Percentiles rank a stretch among this genome's conserved stretches.
phyloP scores from a whole-genome alignment of 1,284 basidiomycete species.

The Moniliella sp. region DNA sequence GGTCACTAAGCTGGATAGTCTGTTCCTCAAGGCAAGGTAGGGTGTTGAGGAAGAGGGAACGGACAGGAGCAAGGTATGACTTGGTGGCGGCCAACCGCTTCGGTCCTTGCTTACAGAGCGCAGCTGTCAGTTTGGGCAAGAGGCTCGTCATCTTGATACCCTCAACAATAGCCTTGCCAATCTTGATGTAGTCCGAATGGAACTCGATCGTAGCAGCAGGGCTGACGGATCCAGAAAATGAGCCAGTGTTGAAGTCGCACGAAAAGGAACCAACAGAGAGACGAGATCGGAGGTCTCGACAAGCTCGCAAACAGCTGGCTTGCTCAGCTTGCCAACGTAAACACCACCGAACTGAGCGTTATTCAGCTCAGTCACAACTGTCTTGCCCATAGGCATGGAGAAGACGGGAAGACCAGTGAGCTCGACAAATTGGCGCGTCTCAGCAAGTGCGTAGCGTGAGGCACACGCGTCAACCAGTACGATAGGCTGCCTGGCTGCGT shows the following conservation, averaged over 20 bases:
- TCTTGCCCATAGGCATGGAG: constrained; percentile 69
- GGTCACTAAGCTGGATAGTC: no score
- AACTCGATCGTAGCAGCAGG: constrained; percentile 42
- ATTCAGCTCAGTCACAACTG: constrained; percentile 53
- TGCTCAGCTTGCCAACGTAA: constrained; percentile 27
- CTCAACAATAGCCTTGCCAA: constrained; percentile 36
- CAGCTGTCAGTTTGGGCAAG: constrained; percentile 13
- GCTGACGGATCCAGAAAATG: constrained; percentile 7
- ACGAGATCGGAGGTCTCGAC: constrained; percentile 66
- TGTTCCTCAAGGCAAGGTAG: constrained; percentile 6
- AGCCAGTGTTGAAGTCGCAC: constrained; percentile 83
- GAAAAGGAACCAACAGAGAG: constrained; percentile 54
- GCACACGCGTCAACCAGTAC: constrained; percentile 80
- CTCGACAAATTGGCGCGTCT: constrained; percentile 49
- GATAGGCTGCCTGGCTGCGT: constrained; percentile 48
- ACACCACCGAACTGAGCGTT: constrained; percentile 71
- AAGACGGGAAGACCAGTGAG: constrained; percentile 40
- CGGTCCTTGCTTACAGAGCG: constrained; percentile 3
- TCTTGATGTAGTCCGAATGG: constrained; percentile 42
- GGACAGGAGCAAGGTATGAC: constrained; percentile 3
- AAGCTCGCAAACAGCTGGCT: constrained; percentile 47
- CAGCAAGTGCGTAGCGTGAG: constrained; percentile 48
- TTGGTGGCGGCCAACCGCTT: constrained; percentile 5
- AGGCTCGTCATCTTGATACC: constrained; percentile 30
- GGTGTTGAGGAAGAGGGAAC: constrained; percentile 6